Percentiles rank a stretch among this genome's conserved stretches.
Conservation (phyloP, 2,329 filamentous ascomycete species). For the Neofusicoccum laricinum region DNA sequence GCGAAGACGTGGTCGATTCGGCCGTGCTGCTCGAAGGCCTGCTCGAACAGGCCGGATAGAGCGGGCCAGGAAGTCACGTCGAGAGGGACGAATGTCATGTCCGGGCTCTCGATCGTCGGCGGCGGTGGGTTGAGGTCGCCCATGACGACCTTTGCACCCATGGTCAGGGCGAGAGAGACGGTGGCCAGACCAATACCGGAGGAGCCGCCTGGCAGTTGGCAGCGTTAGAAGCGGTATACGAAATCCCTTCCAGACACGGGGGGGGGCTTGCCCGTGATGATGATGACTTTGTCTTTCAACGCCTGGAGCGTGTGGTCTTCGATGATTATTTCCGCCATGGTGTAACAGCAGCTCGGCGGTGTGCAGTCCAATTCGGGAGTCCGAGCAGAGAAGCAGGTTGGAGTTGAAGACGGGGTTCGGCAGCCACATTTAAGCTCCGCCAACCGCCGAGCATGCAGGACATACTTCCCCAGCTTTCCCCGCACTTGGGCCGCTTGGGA, state of each 20-base stretch:
- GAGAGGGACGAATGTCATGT: constrained; percentile 26
- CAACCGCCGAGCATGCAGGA: too few relatives aligned
- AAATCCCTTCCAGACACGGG: not conserved
- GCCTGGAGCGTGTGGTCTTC: constrained; percentile 42
- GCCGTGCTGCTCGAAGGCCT: constrained; percentile 41
- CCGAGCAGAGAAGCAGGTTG: too few relatives aligned
- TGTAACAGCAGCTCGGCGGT: too few relatives aligned
- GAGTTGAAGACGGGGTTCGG: too few relatives aligned
- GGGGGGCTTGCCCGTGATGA: constrained; percentile 48
- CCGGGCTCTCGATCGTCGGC: constrained; percentile 25
- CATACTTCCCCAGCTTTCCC: too few relatives aligned
- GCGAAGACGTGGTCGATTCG: constrained; percentile 47
- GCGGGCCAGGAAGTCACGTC: constrained; percentile 48
- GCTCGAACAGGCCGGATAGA: constrained; percentile 52
- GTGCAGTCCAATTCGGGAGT: too few relatives aligned
- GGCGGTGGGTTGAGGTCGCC: constrained; percentile 50
- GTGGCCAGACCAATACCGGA: constrained; percentile 62
- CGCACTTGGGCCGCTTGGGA: too few relatives aligned
- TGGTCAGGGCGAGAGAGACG: constrained; percentile 48
- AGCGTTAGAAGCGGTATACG: not conserved
- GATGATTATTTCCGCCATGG: constrained; percentile 48
- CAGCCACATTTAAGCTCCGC: too few relatives aligned
- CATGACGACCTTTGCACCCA: constrained; percentile 55
- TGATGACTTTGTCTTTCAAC: constrained; percentile 50
- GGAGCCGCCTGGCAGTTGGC: constrained; percentile 45